Conservation (phyloP, 208 protist species). For the Trypanosoma avium region DNA sequence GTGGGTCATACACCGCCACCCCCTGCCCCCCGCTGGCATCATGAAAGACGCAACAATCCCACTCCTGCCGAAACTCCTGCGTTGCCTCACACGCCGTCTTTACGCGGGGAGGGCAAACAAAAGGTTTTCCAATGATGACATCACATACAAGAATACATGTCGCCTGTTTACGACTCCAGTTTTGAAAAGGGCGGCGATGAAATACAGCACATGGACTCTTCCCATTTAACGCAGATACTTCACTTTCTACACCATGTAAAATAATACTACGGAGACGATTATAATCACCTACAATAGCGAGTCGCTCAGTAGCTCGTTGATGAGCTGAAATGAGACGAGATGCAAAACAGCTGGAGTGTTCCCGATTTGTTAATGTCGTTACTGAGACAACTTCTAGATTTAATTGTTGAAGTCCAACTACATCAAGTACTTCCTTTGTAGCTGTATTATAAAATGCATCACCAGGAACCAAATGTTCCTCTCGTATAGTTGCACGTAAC, state of each 20-base stretch:
- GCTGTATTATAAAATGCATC: constrained; percentile 55
- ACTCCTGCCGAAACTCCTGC: constrained; percentile 33
- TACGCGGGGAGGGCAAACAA: constrained; percentile 21
- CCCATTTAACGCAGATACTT: background rate
- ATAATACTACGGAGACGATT: constrained; percentile 34
- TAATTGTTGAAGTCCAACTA: constrained; percentile 50
- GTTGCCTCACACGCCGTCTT: constrained; percentile 32
- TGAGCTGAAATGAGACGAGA: constrained; percentile 28
- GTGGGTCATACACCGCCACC: constrained; percentile 48
- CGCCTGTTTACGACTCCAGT: constrained; percentile 31
- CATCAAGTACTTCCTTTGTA: constrained; percentile 39
- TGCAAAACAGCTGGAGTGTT: constrained; percentile 55
- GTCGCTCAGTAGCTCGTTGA: constrained; percentile 42
- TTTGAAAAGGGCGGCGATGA: constrained; percentile 50
- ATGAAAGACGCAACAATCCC: constrained; percentile 58
- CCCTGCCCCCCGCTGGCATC: constrained; percentile 35
- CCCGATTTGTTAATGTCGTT: constrained; percentile 46
- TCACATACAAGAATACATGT: constrained; percentile 70
- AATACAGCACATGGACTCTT: constrained; percentile 37
- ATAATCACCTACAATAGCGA: constrained; percentile 59
- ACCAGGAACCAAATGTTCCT: constrained; percentile 34
- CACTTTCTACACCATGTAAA: constrained; percentile 30
- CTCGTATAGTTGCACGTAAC: constrained; percentile 35
- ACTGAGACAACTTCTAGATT: constrained; percentile 50
- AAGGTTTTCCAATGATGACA: constrained; percentile 52